Evolutionary conservation across 2,329 filamentous ascomycete genomes (phyloP).

Genomic region (Fusarium odoratissimum): DNA sequence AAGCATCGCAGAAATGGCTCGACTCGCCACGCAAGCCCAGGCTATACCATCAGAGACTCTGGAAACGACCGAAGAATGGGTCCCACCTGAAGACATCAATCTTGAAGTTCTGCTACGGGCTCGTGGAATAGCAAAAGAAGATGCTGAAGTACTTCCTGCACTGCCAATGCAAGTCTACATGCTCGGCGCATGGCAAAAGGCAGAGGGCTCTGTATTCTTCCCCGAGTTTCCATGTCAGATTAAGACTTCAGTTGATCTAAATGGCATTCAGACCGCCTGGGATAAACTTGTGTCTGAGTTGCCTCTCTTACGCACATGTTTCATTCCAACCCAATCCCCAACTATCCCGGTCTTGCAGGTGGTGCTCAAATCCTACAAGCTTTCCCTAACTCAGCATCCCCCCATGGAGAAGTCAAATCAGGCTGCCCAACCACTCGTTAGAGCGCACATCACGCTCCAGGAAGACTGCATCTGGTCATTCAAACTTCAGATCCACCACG

Average conservation of each 20-base stretch:
- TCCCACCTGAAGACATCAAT: constrained; percentile 54
- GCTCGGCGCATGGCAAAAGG: constrained; percentile 79
- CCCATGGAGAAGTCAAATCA: not conserved
- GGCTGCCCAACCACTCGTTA: constrained; percentile 23
- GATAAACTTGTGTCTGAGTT: constrained; percentile 62
- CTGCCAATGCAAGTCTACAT: constrained; percentile 85
- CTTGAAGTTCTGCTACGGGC: constrained; percentile 51
- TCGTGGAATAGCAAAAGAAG: constrained; percentile 54
- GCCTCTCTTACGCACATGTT: constrained; percentile 76
- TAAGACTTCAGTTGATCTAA: constrained; percentile 50
- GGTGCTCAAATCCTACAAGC: constrained; percentile 53
- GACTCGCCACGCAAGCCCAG: constrained; percentile 10
- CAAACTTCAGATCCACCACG: constrained; percentile 80
- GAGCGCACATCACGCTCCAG: constrained; percentile 14
- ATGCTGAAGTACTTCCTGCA: constrained; percentile 74
- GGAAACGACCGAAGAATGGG: constrained; percentile 40
- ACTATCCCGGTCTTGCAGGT: constrained; percentile 72
- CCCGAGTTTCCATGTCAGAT: constrained; percentile 75
- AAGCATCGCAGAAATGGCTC: constrained; percentile 73
- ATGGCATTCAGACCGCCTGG: constrained; percentile 71
- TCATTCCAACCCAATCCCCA: constrained; percentile 63
- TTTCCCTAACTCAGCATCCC: constrained; percentile 5
- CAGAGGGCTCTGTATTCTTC: constrained; percentile 75
- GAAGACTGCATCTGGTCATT: constrained; percentile 47
- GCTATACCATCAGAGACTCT: not conserved